Base-by-base conservation (phyloP, 345 rosid genomes). In the Passiflora organensis region DNA sequence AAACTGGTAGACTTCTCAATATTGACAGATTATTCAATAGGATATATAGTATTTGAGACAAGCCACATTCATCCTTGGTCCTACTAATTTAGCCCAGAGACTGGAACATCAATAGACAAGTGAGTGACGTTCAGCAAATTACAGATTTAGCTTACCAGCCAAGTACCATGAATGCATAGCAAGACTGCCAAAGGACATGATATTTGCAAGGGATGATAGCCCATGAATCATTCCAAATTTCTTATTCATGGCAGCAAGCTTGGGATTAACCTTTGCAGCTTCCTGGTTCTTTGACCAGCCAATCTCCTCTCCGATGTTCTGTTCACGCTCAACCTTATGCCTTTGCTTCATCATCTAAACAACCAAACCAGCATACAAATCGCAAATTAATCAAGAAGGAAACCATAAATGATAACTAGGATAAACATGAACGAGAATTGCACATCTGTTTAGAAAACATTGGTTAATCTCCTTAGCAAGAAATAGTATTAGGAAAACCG, bases 141-240 rank as follows among this genome's bases (percentile, higher is more conserved):
- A 88, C 78, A 91, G 86, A 65, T 80, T 67, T 67, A 91, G 45
- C 81, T 91, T 91, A 59, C 95, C 90, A 1, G 96, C 98, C 16
- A 91, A 82, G 64, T 86, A 91, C 98, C 98, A 91, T 0, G 98
- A 88, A 71, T 91, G 98, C 80, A 91, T 74, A 32, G 96, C 96
- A 63, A 88, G 96, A 72, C 96, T 70, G 6, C 99, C 99, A 55
- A 93, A 93, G 53, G 95, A 67, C 71, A 91, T 75, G 32, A 91
- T 86, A 69, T 91, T 91, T 28, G 99, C 95, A 58, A 91, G 84
- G 14, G 99, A 91, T 1, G 99, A 91, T 55, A 88, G 59, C 10
- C 95, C 99, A n/a, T 88, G 99, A 62, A 88, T 88, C 99, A 91
- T 88, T 49, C 99, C 99, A 20, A 91, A 91, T 74, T 91, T 91